Evolutionary conservation across 2,329 filamentous ascomycete species (phyloP), one percentile per base, ranked within the genome.

Genomic region (Harringtonia aguacate): DNA sequence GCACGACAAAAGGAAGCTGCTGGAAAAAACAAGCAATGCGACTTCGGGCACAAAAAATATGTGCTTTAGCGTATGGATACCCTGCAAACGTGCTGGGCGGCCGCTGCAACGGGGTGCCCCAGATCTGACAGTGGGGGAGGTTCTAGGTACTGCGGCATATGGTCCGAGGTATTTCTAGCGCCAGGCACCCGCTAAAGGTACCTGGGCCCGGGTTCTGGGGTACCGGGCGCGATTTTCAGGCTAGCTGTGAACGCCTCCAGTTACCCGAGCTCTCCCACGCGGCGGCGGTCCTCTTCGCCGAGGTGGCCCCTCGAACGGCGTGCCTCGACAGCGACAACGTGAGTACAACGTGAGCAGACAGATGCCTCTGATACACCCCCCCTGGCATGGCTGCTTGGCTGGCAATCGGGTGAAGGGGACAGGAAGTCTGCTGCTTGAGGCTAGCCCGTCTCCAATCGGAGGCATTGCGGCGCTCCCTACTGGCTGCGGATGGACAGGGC

Each of bases 191-290:
- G 15, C 17, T 28, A 5, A 14, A 24, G 17, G 27, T 45, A 45
- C 43, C 27, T 34, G 24, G 20, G 3, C 17, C 10, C 9, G 14
- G n/a, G 18, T 15, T n/a, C 7, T 15, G 14, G 14, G 42, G 38
- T 48, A 48, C 43, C 18, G 39, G 10, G 24, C 22, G 34, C 41
- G 30, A 35, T 37, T 28, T 20, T n/a, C 44, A 44, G 46, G 46
- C 48, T 50, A 48, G 46, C 34, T 28, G 34, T 21, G 39, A 22
- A 33, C 43, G 45, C 49, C n/a, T 49, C 49, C 49, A 51, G 49
- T 49, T 38, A 45, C 31, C 49, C 49, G 49, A 50, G 46, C 48
- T 43, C 20, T 18, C 41, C 43, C 36, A 37, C 38, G 28, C 21
- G 31, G 30, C 35, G 39, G 36, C 30, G 21, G 30, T 48, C 48